phyloP scores from a whole-genome alignment of 495 filamentous ascomycete genomes.

The Lasiosphaeria ovina region DNA sequence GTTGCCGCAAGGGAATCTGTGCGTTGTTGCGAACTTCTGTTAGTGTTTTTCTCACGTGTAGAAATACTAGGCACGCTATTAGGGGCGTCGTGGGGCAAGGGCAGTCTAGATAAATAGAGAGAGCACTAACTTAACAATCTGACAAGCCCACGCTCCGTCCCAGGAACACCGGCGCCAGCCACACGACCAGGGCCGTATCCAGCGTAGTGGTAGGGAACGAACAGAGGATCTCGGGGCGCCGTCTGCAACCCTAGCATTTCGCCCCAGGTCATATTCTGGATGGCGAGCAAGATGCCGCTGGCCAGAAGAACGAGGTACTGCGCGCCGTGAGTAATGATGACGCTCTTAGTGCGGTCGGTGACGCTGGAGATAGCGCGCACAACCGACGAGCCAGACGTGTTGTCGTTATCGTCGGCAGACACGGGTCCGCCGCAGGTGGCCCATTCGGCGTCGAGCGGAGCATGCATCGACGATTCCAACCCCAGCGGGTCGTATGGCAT shows the following conservation, averaged over 20 bases:
- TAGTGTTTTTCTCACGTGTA: too few species aligned
- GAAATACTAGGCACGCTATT: too few species aligned
- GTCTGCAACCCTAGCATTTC: constrained; percentile 67
- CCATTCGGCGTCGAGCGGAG: constrained; percentile 58
- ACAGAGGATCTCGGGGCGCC: constrained; percentile 57
- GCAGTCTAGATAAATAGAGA: not conserved
- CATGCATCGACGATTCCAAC: constrained; percentile 70
- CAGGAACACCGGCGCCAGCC: constrained; percentile 33
- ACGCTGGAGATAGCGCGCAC: constrained; percentile 62
- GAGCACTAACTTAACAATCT: not conserved
- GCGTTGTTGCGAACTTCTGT: not conserved
- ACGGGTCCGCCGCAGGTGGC: constrained; percentile 57
- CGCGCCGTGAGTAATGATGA: constrained; percentile 67
- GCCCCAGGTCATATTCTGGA: constrained; percentile 85
- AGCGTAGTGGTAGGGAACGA: constrained; percentile 62
- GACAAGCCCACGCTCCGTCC: constrained; percentile 37
- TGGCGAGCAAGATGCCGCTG: constrained; percentile 69
- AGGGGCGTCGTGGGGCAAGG: not conserved
- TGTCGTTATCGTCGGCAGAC: constrained; percentile 55
- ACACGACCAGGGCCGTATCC: constrained; percentile 12
- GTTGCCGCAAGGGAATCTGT: not conserved
- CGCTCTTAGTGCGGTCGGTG: constrained; percentile 68
- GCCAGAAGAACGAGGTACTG: constrained; percentile 59
- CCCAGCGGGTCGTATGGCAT: constrained; percentile 72
- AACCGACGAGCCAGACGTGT: constrained; percentile 50